A percentile compares a stretch with the other conserved stretches of the same genome.
These are phyloP conservation scores for Termitomyces sp. DNA, from an alignment of 768 basidiomycete species.

Conservation along the genomic window DNA sequence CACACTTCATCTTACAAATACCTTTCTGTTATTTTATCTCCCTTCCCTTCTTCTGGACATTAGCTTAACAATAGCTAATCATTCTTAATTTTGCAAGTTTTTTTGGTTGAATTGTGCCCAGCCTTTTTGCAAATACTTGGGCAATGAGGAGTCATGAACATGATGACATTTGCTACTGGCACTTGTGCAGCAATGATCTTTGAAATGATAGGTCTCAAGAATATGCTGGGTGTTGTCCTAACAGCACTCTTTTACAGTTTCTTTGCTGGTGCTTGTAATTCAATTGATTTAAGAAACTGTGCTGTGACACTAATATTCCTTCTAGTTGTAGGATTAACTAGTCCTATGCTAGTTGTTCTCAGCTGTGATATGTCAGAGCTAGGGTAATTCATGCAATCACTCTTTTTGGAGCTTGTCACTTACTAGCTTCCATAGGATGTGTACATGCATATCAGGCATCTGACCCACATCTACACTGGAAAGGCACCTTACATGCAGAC, in stretches of 20 bases:
- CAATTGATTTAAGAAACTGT: neutral
- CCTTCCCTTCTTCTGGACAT: too few relatives aligned
- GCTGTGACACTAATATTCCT: too few relatives aligned
- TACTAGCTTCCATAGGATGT: too few relatives aligned
- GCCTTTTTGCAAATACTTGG: conserved; percentile 15
- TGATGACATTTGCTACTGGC: conserved; percentile 22
- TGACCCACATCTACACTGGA: too few relatives aligned
- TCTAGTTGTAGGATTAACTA: neutral
- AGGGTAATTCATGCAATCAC: too few relatives aligned
- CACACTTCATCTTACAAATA: too few relatives aligned
- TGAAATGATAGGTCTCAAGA: conserved; percentile 29
- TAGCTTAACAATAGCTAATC: too few relatives aligned
- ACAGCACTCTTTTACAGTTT: conserved; percentile 39
- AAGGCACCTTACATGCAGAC: too few relatives aligned
- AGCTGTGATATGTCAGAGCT: neutral
- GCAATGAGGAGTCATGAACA: conserved; percentile 23
- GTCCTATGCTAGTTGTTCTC: neutral
- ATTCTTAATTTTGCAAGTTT: conserved; percentile 21
- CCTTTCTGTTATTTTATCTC: too few relatives aligned
- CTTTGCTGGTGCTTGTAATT: conserved; percentile 28
- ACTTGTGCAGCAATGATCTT: conserved; percentile 28
- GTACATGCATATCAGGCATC: too few relatives aligned
- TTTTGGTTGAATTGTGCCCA: conserved; percentile 22
- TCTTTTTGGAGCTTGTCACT: too few relatives aligned
- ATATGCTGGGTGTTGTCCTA: conserved; percentile 25